Base-by-base conservation (phyloP, 2,329 filamentous ascomycete genomes). In the Stagonosporopsis chrysanthemi region DNA sequence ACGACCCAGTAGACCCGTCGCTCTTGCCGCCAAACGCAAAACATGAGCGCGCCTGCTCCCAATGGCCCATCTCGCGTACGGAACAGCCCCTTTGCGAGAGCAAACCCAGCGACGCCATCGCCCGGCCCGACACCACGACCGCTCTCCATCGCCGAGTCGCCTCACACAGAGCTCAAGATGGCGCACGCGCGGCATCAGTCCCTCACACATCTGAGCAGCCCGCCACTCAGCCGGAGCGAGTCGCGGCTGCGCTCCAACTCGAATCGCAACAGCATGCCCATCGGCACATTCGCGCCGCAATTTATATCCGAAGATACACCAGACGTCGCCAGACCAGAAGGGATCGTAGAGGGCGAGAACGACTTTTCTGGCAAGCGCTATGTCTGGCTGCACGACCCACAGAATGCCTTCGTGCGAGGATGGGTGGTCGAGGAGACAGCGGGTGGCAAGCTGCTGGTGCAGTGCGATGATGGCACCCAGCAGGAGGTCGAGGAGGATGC, bases 351-450 rank as follows among this genome's bases (percentile, higher is more conserved):
- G 78, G 95, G 95, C 62, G 94, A 97, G 73, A 98, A 97, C 75
- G 95, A 99, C 82, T 98, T 99, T 77, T 99, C 95, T 0, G 96
- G 95, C 55, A 98, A 96, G 80, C 87, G 95, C 81, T 99, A 98
- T 81, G 93, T 99, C 63, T 99, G 95, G 96, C 82, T 99, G 73
- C 91, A 90, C 77, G 93, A 99, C 78, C 83, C 91, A 1, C 86
- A 93, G 70, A 84, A 85, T 52, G 95, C 95, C 1, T 99, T 99
- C 75, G 87, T 98, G 51, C 91, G 92, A 67, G 96, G 94, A 4
- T 94, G 92, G 86, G 88, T 99, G 12, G 85, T 97, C 22, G 90
- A 97, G 71, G 93, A 98, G 64, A 79, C 90, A 48, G 85, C 81
- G 2, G 85, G 81, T 45, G 87, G 88, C 49, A 84, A 84, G 51